These are phyloP conservation scores for Cercospora sesami DNA, from an alignment of 2,329 filamentous ascomycete species.

Conservation along the genomic window DNA sequence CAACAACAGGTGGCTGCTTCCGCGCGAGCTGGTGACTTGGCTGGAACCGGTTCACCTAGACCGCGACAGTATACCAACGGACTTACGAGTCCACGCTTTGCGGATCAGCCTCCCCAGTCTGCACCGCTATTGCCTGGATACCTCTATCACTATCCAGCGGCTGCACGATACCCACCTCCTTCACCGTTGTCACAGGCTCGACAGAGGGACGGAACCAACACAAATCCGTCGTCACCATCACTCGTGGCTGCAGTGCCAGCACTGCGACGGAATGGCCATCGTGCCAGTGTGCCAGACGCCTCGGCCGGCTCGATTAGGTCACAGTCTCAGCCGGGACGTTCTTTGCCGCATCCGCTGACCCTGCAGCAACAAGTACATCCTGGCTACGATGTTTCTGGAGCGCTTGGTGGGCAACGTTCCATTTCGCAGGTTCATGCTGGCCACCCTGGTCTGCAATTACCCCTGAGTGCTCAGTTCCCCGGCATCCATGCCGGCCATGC, in stretches of 20 bases:
- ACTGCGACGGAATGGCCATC: constrained; percentile 46
- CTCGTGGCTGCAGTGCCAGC: constrained; percentile 46
- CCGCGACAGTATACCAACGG: constrained; percentile 35
- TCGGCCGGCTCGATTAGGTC: constrained; percentile 45
- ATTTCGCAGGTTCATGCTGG: constrained; percentile 30
- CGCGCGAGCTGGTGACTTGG: constrained; percentile 35
- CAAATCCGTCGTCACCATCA: constrained; percentile 53
- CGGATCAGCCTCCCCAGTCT: constrained; percentile 38
- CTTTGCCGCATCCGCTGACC: constrained; percentile 43
- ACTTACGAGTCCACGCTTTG: constrained; percentile 33
- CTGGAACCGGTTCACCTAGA: constrained; percentile 45
- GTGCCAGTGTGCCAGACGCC: constrained; percentile 48
- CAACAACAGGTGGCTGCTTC: constrained; percentile 44
- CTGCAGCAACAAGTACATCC: constrained; percentile 41
- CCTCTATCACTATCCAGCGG: constrained; percentile 50
- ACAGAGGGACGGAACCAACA: constrained; percentile 47
- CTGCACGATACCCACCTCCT: constrained; percentile 43
- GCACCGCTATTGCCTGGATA: constrained; percentile 45
- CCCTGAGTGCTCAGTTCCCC: constrained; percentile 26
- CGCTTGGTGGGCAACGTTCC: constrained; percentile 29
- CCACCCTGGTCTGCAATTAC: constrained; percentile 30
- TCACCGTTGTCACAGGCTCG: constrained; percentile 41
- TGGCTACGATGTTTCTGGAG: constrained; percentile 43
- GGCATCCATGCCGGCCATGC: constrained; percentile 26
- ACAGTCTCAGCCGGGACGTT: constrained; percentile 53